Percentiles rank a stretch among this genome's conserved stretches.
These are phyloP conservation scores for Alternaria sp. DNA, from an alignment of 2,329 filamentous ascomycete species.

Conservation along the genomic window DNA sequence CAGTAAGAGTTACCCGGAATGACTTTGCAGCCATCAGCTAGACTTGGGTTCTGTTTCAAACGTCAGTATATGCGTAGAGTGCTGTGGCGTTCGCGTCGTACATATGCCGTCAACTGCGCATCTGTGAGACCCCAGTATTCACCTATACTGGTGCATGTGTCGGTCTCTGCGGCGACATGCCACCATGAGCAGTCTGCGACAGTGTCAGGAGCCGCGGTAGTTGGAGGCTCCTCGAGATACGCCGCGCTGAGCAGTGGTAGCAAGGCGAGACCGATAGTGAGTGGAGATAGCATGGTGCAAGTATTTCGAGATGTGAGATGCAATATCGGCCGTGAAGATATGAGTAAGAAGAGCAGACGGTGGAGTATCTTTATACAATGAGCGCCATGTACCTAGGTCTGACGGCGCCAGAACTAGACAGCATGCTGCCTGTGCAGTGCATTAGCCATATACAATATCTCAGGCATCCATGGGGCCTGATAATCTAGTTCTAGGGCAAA, in stretches of 20 bases:
- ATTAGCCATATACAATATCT: neutral
- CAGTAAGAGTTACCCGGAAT: neutral
- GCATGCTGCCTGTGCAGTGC: neutral
- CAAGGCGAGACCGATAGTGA: neutral
- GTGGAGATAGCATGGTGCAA: neutral
- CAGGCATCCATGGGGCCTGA: neutral
- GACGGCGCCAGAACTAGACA: neutral
- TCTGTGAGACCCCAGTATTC: neutral
- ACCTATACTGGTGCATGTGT: neutral
- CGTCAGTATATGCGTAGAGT: neutral
- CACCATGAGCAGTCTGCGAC: neutral
- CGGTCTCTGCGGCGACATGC: neutral
- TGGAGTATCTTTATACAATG: neutral
- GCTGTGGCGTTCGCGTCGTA: neutral
- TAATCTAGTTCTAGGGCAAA: neutral
- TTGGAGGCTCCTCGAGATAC: neutral
- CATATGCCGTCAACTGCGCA: neutral
- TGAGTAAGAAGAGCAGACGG: neutral
- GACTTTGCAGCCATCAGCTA: neutral
- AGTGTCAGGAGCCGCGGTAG: neutral
- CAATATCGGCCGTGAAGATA: neutral
- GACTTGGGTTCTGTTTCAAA: neutral
- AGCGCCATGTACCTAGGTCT: neutral
- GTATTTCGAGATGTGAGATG: neutral
- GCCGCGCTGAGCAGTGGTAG: neutral